These are phyloP conservation scores for Murraya paniculata DNA, from an alignment of 345 rosid species.

Conservation along the genomic window DNA sequence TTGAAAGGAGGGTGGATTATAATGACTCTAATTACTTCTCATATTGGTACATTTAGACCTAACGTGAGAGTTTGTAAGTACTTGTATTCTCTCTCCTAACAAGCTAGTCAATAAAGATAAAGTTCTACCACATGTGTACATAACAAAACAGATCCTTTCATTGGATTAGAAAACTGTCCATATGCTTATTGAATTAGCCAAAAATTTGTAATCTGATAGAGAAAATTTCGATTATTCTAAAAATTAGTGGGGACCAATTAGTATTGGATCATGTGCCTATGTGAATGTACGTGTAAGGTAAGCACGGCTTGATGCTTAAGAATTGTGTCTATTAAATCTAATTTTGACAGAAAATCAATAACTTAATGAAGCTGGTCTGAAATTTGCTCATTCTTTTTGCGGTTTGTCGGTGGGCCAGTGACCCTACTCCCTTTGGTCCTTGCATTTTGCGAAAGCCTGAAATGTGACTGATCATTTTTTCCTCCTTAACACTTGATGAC, in stretches of 20 bases:
- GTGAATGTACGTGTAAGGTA: neutral
- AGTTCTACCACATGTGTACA: too few species aligned
- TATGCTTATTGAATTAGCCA: neutral
- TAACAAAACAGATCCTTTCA: too few species aligned
- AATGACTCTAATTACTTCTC: too few species aligned
- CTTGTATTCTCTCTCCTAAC: too few species aligned
- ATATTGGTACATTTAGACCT: too few species aligned
- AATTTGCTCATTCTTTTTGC: neutral
- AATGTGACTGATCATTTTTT: neutral
- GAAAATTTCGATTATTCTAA: neutral
- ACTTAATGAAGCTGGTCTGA: neutral
- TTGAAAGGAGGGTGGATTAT: too few species aligned
- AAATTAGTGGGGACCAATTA: neutral
- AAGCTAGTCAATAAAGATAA: too few species aligned
- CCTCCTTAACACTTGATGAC: neutral
- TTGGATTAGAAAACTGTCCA: too few species aligned
- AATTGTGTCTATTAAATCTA: neutral
- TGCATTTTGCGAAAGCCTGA: neutral
- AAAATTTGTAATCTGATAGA: neutral
- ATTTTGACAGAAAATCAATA: neutral
- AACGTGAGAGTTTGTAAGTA: too few species aligned
- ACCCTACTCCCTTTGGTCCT: neutral
- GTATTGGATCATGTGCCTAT: neutral
- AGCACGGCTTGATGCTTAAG: neutral
- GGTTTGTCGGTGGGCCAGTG: conserved; percentile 1